Evolutionary conservation across 345 rosid species (phyloP).

Genomic region (Rhodamnia rubescens): DNA sequence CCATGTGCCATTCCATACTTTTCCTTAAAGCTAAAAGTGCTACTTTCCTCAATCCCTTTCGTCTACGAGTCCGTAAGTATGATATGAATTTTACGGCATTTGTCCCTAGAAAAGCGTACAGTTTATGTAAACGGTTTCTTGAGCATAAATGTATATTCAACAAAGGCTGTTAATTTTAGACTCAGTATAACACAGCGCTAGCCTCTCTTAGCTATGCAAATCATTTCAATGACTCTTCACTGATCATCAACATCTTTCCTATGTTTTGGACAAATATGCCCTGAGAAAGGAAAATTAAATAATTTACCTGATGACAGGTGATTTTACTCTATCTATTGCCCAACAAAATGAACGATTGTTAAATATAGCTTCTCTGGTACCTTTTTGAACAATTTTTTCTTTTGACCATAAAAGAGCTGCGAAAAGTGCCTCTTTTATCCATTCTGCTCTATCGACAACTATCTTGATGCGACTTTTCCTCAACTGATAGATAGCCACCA

Average conservation of each 20-base stretch:
- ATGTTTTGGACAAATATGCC: neutral
- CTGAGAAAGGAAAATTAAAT: neutral
- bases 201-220: neutral
- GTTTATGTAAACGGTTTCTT: neutral
- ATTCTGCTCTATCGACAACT: neutral
- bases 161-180: neutral
- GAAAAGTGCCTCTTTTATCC: neutral
- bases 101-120: neutral
- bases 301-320: neutral
- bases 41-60: neutral
- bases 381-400: neutral
- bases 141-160: neutral
- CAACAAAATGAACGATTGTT: neutral
- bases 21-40: neutral
- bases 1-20: neutral
- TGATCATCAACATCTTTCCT: neutral
- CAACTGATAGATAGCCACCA: neutral
- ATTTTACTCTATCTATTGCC: neutral
- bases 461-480: neutral
- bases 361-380: neutral
- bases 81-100: neutral
- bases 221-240: neutral
- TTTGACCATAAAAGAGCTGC: neutral
- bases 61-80: neutral
- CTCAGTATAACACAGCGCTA: neutral